Evolutionary conservation across 2,329 filamentous ascomycete species (phyloP).

Genomic region (Talaromyces sp.): DNA sequence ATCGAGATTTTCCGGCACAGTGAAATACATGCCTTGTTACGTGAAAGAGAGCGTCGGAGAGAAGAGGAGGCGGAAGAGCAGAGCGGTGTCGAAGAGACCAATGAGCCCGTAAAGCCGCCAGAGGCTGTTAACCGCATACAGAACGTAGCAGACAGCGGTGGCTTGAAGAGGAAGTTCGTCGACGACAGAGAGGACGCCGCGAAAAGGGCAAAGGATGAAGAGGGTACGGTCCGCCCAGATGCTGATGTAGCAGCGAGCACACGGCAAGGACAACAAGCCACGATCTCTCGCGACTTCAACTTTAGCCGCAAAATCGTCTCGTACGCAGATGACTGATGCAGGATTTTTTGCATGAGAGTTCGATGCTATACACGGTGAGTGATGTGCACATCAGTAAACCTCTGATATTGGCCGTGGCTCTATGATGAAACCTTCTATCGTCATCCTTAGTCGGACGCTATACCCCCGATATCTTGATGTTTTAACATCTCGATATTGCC

Average conservation of each 20-base stretch:
- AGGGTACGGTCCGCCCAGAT: neutral
- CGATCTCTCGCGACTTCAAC: neutral
- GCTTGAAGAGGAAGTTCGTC: neutral
- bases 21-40: conserved; percentile 70
- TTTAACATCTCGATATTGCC: conserved; percentile 23
- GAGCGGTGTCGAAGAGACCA: neutral
- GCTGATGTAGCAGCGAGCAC: neutral
- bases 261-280: neutral
- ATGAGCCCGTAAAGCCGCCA: neutral
- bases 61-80: conserved; percentile 27
- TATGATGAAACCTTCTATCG: conserved; percentile 90
- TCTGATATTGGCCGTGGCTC: conserved; percentile 17
- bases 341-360: neutral
- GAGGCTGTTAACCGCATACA: neutral
- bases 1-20: conserved; percentile 87
- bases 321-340: conserved; percentile 33
- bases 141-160: neutral
- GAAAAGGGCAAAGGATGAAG: neutral
- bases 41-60: conserved; percentile 40
- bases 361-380: neutral
- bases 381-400: neutral
- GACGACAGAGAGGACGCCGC: neutral
- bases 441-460: conserved; percentile 91
- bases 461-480: conserved; percentile 28
- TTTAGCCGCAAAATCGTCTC: conserved; percentile 34